Evolutionary conservation across 768 basidiomycete species (phyloP).

Genomic region (Aureoboletus auriporus): DNA sequence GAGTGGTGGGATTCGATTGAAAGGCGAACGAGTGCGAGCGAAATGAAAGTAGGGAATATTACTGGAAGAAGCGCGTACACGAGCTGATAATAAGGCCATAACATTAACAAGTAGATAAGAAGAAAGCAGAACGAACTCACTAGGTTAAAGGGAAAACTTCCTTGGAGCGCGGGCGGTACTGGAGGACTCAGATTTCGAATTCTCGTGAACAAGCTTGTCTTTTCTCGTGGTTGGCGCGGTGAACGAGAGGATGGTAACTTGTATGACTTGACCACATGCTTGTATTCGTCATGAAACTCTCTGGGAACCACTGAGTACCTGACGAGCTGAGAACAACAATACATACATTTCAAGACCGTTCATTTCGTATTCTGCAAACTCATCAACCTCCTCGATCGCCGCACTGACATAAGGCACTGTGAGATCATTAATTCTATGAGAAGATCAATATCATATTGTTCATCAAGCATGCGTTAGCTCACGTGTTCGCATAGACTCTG

Average conservation of each 20-base stretch:
- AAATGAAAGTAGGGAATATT: slow-evolving; percentile 56
- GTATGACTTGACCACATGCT: slow-evolving; percentile 54
- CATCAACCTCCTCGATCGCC: slow-evolving; percentile 64
- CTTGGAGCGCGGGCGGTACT: slow-evolving; percentile 57
- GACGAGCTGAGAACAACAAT: slow-evolving; percentile 1
- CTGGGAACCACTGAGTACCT: slow-evolving; percentile 31
- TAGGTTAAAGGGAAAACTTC: slow-evolving; percentile 66
- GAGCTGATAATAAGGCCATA: slow-evolving; percentile 33
- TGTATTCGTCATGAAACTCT: slow-evolving; percentile 52
- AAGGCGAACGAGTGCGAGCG: slow-evolving; percentile 53
- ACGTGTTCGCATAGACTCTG: slow-evolving; percentile 81
- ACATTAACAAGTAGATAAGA: background rate
- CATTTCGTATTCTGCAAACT: slow-evolving; percentile 51
- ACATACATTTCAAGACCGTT: slow-evolving; percentile 64
- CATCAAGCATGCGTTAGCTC: slow-evolving; percentile 18
- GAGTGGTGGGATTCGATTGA: slow-evolving; percentile 56
- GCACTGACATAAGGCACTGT: slow-evolving; percentile 85
- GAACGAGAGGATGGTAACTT: slow-evolving; percentile 41
- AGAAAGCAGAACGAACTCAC: slow-evolving; percentile 36
- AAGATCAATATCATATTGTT: background rate
- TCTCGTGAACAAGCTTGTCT: slow-evolving; percentile 40
- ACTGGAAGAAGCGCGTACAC: slow-evolving; percentile 58
- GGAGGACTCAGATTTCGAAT: slow-evolving; percentile 38
- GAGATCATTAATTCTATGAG: slow-evolving; percentile 57
- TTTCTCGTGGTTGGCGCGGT: slow-evolving; percentile 38